Evolutionary conservation across 345 rosid species (phyloP), one percentile per base, ranked within the genome.

Genomic region (Passiflora organensis): DNA sequence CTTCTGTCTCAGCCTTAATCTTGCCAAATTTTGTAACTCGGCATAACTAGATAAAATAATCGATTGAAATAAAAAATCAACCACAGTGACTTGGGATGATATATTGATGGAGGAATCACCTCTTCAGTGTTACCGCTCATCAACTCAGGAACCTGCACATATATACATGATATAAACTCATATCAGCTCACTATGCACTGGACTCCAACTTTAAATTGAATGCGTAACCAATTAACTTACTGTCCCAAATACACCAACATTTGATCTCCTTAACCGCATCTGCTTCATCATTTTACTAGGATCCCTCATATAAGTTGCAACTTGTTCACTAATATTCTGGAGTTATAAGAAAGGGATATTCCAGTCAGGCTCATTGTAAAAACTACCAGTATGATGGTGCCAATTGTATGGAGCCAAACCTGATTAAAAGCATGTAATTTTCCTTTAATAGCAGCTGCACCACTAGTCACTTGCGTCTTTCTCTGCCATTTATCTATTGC

Each of bases 401-500:
- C 6, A 21, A 60, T 48, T 42, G 18, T 24, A 21, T 2, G 28
- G 47, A 41, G 51, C 46, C 66, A 54, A 72, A 93, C 99, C 99
- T 89, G 99, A 80, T 89, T 86, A 73, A 93, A 93, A 58, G 96
- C 99, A 0, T 86, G 87, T 57, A 89, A 78, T 68, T 85, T 89
- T 69, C 80, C 77, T 68, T 76, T 89, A 13, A 89, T 78, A 49
- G 99, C 96, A 59, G 95, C 95, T 51, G 89, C 89, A 65, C 96
- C 97, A 57, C 85, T 89, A 17, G 88, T 84, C 56, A 93, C 87
- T 61, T 81, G 89, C 36, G 97, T 77, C 78, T 84, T 89, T 51
- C 96, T 86, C 65, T 93, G 91, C 97, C 99, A 89, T 68, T 83
- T 86, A 69, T 93, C 94, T 48, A 93, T 74, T 10, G 97, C 85